Conservation (phyloP, 345 rosid genomes). For the Lepidium africanum region DNA sequence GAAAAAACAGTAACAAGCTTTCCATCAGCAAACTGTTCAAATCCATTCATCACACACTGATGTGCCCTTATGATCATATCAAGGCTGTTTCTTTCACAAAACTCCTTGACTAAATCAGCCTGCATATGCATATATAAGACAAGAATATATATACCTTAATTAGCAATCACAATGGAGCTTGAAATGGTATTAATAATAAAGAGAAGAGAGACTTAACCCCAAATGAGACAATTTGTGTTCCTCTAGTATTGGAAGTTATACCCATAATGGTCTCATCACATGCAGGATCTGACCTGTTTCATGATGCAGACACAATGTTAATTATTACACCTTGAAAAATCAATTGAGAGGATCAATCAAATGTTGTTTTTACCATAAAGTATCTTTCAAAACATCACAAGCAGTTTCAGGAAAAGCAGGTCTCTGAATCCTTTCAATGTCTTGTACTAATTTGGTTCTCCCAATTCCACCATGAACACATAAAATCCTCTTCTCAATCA, state of each 20-base stretch:
- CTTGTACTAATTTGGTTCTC: conserved; percentile 59
- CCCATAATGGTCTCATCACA: conserved; percentile 69
- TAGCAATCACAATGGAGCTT: background rate
- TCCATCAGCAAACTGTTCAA: conserved; percentile 90
- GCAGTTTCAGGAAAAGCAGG: conserved; percentile 56
- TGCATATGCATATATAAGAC: conserved; percentile 25
- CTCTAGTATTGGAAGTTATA: conserved; percentile 66
- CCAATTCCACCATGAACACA: conserved; percentile 97
- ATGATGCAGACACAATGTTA: background rate
- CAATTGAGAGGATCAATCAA: background rate
- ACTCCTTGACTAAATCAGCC: conserved; percentile 78
- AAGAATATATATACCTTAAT: background rate
- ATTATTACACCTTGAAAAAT: background rate
- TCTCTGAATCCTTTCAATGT: conserved; percentile 66
- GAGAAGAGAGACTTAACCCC: conserved; percentile 47
- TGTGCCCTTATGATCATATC: conserved; percentile 80
- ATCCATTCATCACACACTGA: conserved; percentile 88
- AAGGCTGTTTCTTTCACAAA: conserved; percentile 61
- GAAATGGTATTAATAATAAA: background rate
- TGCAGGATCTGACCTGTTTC: conserved; percentile 93
- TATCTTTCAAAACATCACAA: conserved; percentile 66
- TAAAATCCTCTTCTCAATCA: conserved; percentile 72
- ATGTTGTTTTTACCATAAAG: conserved; percentile 49
- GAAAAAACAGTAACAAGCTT: conserved; percentile 84
- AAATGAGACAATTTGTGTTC: conserved; percentile 64